Evolutionary conservation across 2,329 filamentous ascomycete genomes (phyloP).

Genomic region (Chalaropsis ovoidea): DNA sequence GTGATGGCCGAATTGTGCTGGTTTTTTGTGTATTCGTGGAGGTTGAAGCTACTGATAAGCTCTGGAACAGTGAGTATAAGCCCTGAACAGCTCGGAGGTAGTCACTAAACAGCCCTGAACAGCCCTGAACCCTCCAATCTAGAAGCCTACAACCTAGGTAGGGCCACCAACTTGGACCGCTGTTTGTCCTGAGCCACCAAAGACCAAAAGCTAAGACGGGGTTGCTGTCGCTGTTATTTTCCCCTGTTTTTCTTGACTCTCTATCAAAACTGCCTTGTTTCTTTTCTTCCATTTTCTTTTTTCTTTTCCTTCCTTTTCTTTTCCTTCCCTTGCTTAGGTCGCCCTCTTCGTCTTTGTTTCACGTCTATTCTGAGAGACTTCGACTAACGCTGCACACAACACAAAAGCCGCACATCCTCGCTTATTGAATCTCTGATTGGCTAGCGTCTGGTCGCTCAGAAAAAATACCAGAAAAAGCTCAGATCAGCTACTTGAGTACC

Average conservation of each 20-base stretch:
- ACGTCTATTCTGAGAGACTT: slow-evolving; percentile 1
- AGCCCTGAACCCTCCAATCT: not conserved
- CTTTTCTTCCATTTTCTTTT: not conserved
- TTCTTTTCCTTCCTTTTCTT: not conserved
- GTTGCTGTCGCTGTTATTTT: not conserved
- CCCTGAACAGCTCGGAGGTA: not conserved
- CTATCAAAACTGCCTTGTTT: not conserved
- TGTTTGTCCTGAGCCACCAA: not conserved
- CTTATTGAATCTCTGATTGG: slow-evolving; percentile 2
- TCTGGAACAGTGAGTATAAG: not conserved
- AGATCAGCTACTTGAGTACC: not conserved
- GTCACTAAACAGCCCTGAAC: not conserved
- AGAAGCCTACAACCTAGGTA: not conserved
- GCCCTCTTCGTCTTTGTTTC: slow-evolving; percentile 1
- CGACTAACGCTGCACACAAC: not conserved
- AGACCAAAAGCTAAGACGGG: not conserved
- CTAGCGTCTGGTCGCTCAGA: not conserved
- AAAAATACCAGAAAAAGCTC: not conserved
- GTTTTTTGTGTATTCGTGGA: not conserved
- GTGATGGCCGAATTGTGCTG: not conserved
- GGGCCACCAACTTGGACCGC: not conserved
- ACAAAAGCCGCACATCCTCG: slow-evolving; percentile 6
- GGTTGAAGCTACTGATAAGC: not conserved
- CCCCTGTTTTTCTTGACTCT: not conserved
- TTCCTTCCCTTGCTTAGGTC: not conserved